phyloP scores from a whole-genome alignment of 2,329 filamentous ascomycete species.

The Fusarium secorum region DNA sequence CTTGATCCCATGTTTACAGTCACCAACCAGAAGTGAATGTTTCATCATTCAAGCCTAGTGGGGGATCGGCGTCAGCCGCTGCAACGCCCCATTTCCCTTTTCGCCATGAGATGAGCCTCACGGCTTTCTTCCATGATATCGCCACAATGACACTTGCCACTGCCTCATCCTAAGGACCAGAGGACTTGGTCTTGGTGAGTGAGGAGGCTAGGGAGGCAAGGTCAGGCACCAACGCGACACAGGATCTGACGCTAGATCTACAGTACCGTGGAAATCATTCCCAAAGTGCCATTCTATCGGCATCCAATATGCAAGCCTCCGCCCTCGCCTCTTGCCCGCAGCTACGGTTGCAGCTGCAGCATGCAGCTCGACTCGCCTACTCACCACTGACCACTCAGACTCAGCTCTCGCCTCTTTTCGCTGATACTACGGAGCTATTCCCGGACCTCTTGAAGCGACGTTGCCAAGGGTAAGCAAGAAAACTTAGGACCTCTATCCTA shows the following conservation, averaged over 20 bases:
- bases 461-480: neutral
- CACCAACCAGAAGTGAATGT: conserved; percentile 5
- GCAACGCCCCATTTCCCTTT: conserved; percentile 12
- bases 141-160: conserved; percentile 17
- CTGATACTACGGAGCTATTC: conserved; percentile 12
- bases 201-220: neutral
- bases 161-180: neutral
- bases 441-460: conserved; percentile 23
- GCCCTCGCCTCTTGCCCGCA: conserved; percentile 30
- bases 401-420: conserved; percentile 14
- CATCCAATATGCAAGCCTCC: conserved; percentile 35
- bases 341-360: conserved; percentile 11
- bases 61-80: conserved; percentile 35
- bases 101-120: conserved; percentile 27
- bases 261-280: conserved; percentile 13
- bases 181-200: neutral
- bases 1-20: neutral
- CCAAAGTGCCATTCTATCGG: conserved; percentile 27
- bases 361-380: conserved; percentile 26
- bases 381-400: neutral
- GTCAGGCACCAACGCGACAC: conserved; percentile 28
- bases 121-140: conserved; percentile 33
- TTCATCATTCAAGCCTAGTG: conserved; percentile 10
- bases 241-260: conserved; percentile 16
- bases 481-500: neutral